phyloP scores from a whole-genome alignment of 371 early-diverging fungal species.

The Rozella allomycis region DNA sequence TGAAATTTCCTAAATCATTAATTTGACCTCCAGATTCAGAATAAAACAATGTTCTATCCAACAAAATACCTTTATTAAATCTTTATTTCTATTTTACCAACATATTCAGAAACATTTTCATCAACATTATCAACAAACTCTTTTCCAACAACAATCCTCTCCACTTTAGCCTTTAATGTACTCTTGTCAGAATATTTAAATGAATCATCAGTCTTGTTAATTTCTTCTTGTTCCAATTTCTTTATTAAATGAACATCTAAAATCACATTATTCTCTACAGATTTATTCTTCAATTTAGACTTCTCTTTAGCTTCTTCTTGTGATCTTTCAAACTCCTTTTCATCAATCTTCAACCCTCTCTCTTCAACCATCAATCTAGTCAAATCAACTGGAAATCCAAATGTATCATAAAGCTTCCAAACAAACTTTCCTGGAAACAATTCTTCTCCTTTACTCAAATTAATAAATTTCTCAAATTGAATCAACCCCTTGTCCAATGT shows the following conservation, averaged over 20 bases:
- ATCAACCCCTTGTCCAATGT: constrained; percentile 94
- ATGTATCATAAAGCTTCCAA: constrained; percentile 97
- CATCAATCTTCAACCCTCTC: constrained; percentile 65
- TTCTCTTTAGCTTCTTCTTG: constrained; percentile 62
- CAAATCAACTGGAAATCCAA: constrained; percentile 98
- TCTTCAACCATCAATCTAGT: constrained; percentile 96
- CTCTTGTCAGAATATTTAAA: constrained; percentile 42
- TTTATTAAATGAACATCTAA: constrained; percentile 82
- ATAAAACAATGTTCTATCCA: constrained; percentile 96
- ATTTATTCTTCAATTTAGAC: constrained; percentile 21
- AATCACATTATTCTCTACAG: constrained; percentile 44
- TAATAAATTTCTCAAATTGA: constrained; percentile 64
- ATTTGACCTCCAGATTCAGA: constrained; percentile 98
- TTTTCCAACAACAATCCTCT: constrained; percentile 11
- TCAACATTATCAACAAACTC: constrained; percentile 21
- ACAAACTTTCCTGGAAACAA: constrained; percentile 73
- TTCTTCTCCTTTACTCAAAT: constrained; percentile 37
- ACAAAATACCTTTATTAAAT: too few species aligned
- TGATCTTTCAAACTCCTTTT: constrained; percentile 55
- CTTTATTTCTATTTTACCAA: constrained; percentile 24
- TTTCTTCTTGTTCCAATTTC: constrained; percentile 47
- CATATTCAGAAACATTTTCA: constrained; percentile 15
- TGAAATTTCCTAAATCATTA: constrained; percentile 86
- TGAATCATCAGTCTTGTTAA: constrained; percentile 71
- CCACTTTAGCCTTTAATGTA: not conserved